phyloP scores from a whole-genome alignment of 331 rosid genomes.

The Quercus tomentella region DNA sequence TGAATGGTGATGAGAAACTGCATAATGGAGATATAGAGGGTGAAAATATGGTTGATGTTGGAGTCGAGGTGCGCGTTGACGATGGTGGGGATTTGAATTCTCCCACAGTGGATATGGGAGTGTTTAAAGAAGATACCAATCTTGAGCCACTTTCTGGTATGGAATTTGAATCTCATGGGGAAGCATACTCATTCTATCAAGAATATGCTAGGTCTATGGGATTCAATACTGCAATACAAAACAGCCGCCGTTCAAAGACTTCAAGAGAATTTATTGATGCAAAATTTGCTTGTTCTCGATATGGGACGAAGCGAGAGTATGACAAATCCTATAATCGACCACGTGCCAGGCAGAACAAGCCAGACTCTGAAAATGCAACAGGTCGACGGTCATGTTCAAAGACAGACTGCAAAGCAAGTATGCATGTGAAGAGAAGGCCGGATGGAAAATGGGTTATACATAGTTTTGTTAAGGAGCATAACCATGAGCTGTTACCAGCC shows the following conservation, averaged over 20 bases:
- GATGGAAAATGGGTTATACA: conserved; percentile 99
- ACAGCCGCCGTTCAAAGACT: conserved; percentile 95
- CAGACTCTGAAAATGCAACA: conserved; percentile 78
- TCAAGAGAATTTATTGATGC: conserved; percentile 98
- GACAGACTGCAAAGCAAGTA: conserved; percentile 96
- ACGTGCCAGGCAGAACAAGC: conserved; percentile 87
- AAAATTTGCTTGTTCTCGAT: conserved; percentile 96
- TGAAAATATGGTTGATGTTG: conserved; percentile 52
- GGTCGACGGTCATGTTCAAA: conserved; percentile 93
- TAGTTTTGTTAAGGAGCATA: conserved; percentile 91
- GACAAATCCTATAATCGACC: conserved; percentile 82
- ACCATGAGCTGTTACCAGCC: conserved; percentile 92
- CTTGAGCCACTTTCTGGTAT: conserved; percentile 98
- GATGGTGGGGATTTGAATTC: conserved; percentile 86
- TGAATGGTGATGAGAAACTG: conserved; percentile 78
- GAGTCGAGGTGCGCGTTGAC: conserved; percentile 53
- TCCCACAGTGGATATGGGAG: conserved; percentile 56
- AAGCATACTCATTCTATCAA: conserved; percentile 96
- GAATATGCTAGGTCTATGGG: conserved; percentile 98
- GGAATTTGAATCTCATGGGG: conserved; percentile 96
- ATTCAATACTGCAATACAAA: conserved; percentile 94
- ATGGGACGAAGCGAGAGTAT: conserved; percentile 95
- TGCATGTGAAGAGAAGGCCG: conserved; percentile 92
- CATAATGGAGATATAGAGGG: conserved; percentile 67
- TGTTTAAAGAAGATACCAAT: conserved; percentile 82